Base-by-base conservation (phyloP, 495 filamentous ascomycete species). In the Bathelium albidoporum region DNA sequence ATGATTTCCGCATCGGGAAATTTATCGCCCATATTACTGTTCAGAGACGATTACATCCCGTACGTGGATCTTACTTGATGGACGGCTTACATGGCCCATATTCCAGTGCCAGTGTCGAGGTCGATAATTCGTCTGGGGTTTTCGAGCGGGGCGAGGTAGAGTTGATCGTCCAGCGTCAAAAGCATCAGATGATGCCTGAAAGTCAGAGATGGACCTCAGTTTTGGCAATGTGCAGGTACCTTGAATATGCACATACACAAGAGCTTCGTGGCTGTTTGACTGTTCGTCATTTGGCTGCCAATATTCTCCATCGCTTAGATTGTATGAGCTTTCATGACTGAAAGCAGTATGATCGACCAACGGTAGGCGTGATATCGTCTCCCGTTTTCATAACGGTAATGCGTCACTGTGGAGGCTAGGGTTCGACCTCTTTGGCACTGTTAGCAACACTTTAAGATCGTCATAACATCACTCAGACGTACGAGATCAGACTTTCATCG, bases 71-170 rank as follows among this genome's bases (percentile, higher is more conserved):
- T 9, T 26, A 20, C 22, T 29, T 55, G 12, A 29, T 2, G 24
- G 20, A 26, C n/a, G 31, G 28, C 62, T 60, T 67, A 70, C 65
- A 73, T 69, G 9, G 73, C 73, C 72, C 72, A 75, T 12, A 75
- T 58, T 11, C 73, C 73, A 31, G 72, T 73, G 5, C 72, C 73
- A 26, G 72, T 74, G 1, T 71, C 73, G 22, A 75, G 62, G 58
- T 75, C 73, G 12, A 75, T 63, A 24, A 72, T 62, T 34, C 58
- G 55, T 63, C 68, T 45, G 7, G 71, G 73, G 22, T 74, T 67
- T 31, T 71, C 63, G 10, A 73, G 39, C 2, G 70, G 69, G 1
- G 73, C 67, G 11, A 69, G 65, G 58, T 65, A 73, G 14, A 75
- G 67, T 52, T 70, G 70, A 58, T 70, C 71, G 29, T 66, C 36